These are phyloP conservation scores for Pecoramyces ruminantium DNA, from an alignment of 192 early-diverging fungal species.

Conservation along the genomic window DNA sequence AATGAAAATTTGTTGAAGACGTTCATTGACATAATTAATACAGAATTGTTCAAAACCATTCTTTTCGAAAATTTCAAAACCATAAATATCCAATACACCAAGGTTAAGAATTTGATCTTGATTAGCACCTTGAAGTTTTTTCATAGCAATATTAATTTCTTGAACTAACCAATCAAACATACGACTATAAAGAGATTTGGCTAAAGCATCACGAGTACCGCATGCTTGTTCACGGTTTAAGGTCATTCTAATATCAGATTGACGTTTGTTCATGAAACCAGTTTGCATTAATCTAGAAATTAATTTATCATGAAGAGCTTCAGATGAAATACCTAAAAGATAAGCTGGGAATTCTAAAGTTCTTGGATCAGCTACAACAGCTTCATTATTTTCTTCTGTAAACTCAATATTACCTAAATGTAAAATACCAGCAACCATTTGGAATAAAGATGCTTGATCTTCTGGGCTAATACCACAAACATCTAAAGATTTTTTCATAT, in stretches of 20 bases:
- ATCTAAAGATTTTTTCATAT: constrained; percentile 81
- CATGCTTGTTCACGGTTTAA: constrained; percentile 80
- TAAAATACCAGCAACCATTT: constrained; percentile 82
- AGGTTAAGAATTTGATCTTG: constrained; percentile 22
- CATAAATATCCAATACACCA: constrained; percentile 97
- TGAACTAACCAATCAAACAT: constrained; percentile 97
- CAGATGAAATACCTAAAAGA: constrained; percentile 11
- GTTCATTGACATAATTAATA: constrained; percentile 25
- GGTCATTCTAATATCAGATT: constrained; percentile 51
- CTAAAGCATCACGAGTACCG: constrained; percentile 76
- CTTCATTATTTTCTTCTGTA: constrained; percentile 56
- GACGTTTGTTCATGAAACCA: constrained; percentile 10
- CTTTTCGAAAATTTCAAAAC: constrained; percentile 87
- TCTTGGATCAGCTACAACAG: constrained; percentile 6
- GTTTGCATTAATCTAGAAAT: constrained; percentile 5
- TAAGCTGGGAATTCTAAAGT: constrained; percentile 36
- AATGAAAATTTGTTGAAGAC: background rate
- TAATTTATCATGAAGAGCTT: background rate
- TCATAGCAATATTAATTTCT: constrained; percentile 70
- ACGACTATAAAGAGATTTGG: constrained; percentile 57
- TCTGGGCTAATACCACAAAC: constrained; percentile 67
- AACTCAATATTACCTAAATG: constrained; percentile 94
- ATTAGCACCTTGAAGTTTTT: constrained; percentile 35
- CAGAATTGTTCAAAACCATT: constrained; percentile 98
- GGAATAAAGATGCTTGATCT: constrained; percentile 75